Base-by-base conservation (phyloP, 2,329 filamentous ascomycete genomes). In the Sporothrix euskadiensis region DNA sequence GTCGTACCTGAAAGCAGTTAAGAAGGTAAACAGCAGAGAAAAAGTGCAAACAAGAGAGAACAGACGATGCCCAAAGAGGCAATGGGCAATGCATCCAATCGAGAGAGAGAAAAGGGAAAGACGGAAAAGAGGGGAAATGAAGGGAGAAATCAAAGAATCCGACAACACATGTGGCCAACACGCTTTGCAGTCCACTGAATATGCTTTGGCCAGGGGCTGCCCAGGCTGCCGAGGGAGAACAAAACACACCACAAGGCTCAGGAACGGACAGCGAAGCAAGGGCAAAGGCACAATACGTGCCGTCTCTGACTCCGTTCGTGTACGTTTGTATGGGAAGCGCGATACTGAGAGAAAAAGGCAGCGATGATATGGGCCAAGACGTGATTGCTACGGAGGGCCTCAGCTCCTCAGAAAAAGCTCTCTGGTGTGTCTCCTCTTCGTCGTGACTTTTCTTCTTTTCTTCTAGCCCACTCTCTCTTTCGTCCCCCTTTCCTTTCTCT, bases 301-400 rank as follows among this genome's bases (percentile, higher is more conserved):
- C 52, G 68, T 47, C n/a, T 54, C 49, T 56, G 35, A n/a, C 68
- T 70, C 66, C 66, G 44, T 56, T 54, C 47, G 66, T 32, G 30
- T 26, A 39, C 26, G 68, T 12, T 26, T 2, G 26, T 26, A 26
- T 26, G 26, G 26, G 49, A 56, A 19, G 44, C 49, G 22, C 14
- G 14, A 26, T 26, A 26, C 26, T 26, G 26, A 35, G 9, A 49
- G 14, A 44, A 44, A 44, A 44, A 44, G 4, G 19, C 44, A 14
- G 14, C 30, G 47, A 69, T 26, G 66, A 69, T 68, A 35, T 19
- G 44, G 9, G 16, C 22, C 22, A 47, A 66, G 61, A 14, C 22
- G n/a, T 16, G 16, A 35, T 30, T 19, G 57, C 32, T 30, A 22
- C 69, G 4, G 22, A 26, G 39, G 32, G 19, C 35, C n/a, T 41